These are phyloP conservation scores for Apiospora aurea DNA, from an alignment of 2,329 filamentous ascomycete species.

Conservation along the genomic window DNA sequence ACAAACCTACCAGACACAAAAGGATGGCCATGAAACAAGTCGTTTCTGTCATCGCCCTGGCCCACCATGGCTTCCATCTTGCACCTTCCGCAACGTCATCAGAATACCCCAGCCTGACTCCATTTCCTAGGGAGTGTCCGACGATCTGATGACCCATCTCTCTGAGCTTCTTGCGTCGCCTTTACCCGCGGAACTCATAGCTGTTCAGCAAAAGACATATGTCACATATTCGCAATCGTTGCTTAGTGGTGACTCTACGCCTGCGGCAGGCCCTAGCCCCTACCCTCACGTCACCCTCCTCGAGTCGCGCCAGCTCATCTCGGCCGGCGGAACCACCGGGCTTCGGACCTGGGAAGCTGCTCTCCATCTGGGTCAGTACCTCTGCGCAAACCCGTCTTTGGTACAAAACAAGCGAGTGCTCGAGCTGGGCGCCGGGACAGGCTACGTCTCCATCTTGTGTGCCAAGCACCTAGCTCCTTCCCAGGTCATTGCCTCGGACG, in stretches of 20 bases:
- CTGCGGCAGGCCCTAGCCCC: conserved; percentile 1
- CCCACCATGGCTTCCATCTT: conserved; percentile 32
- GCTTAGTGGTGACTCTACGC: conserved; percentile 32
- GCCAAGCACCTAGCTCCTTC: conserved; percentile 68
- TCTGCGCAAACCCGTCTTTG: conserved; percentile 56
- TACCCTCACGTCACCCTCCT: conserved; percentile 63
- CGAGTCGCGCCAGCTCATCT: conserved; percentile 73
- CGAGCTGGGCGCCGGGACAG: conserved; percentile 79
- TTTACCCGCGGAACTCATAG: conserved; percentile 67
- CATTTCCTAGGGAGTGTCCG: conserved; percentile 75
- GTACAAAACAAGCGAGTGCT: conserved; percentile 66
- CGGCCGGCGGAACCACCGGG: conserved; percentile 76
- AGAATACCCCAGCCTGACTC: conserved; percentile 31
- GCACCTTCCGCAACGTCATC: conserved; percentile 22
- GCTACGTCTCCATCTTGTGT: conserved; percentile 76
- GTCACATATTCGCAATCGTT: conserved; percentile 72
- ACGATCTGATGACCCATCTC: conserved; percentile 76
- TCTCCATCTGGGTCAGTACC: conserved; percentile 74
- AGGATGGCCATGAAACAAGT: neutral
- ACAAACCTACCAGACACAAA: neutral
- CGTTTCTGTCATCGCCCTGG: conserved; percentile 1
- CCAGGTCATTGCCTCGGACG: conserved; percentile 74
- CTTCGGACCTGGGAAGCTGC: conserved; percentile 84
- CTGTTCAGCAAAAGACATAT: conserved; percentile 75
- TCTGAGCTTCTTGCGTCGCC: conserved; percentile 69